Evolutionary conservation across 257 asterid species (phyloP).

Genomic region (Solanum tarapatanum): DNA sequence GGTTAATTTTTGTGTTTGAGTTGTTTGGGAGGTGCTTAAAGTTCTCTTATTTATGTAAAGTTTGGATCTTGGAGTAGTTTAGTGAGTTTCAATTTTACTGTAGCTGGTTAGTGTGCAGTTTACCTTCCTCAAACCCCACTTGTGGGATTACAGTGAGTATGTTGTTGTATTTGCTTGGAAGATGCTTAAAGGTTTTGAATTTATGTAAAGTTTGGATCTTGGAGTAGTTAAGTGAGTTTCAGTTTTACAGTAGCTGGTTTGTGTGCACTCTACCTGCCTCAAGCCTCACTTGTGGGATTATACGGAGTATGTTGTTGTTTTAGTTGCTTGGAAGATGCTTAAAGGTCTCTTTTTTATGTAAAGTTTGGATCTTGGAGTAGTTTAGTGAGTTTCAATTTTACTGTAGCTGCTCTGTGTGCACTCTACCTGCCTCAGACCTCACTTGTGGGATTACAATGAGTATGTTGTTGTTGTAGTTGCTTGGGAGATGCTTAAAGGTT

Average conservation of each 20-base stretch:
- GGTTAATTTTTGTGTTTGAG: background rate
- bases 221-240: background rate
- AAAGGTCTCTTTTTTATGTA: background rate
- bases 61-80: background rate
- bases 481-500: background rate
- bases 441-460: background rate
- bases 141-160: background rate
- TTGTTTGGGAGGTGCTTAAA: background rate
- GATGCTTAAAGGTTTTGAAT: background rate
- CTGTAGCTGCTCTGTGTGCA: background rate
- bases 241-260: background rate
- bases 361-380: background rate
- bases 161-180: background rate
- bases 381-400: background rate
- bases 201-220: background rate
- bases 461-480: background rate
- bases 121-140: background rate
- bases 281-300: background rate
- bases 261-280: background rate
- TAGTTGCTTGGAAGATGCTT: background rate
- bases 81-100: background rate
- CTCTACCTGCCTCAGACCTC: background rate
- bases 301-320: background rate
- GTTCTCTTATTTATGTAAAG: background rate
- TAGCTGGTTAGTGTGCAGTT: background rate